Base-by-base conservation (phyloP, 2,329 filamentous ascomycete genomes). In the Geosmithia putterillii region DNA sequence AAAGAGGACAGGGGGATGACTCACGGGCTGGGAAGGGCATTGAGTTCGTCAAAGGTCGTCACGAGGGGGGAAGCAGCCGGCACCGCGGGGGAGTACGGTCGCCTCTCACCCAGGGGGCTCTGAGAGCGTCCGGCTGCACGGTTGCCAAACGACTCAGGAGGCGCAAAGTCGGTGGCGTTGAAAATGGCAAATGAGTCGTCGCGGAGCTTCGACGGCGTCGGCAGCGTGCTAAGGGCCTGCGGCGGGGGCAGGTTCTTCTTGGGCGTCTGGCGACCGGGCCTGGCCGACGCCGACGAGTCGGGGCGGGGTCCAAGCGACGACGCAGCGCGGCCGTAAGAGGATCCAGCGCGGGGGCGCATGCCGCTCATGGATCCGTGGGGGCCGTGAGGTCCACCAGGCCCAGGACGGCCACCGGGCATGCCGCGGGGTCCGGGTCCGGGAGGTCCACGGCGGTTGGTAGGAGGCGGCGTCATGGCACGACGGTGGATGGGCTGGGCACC, bases 391-490 rank as follows among this genome's bases (percentile, higher is more conserved):
- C 48, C 48, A 20, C 53, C 52, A 41, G 57, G 54, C 14, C 53
- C 54, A 7, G 21, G 52, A 10, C 49, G 49, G 7, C 51, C 49
- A 21, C 54, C 51, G 21, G 47, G 50, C 15, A 9, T 14, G n/a
- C 56, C 53, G 4, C 55, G 52, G 18, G 57, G 56, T 9, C 57
- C 58, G 40, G 48, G 48, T 28, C 50, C 50, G 14, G 59, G 55
- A 39, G 62, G 60, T 20, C 60, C 59, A 3, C 66, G 63, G 40
- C 71, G 62, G 40, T 68, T 68, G 41, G 69, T 68, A 2, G 90
- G 89, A 17, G 90, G 90, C 42, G 90, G 90, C 18, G 90, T 96
- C 90, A 96, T 95, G 42, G 90, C 90, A 55, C 90, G 85, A 53
- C 90, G 85, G 49, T 79, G 81, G 15, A 94, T 76, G 10, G 86